Evolutionary conservation across 495 filamentous ascomycete genomes (phyloP).

Genomic region (Podospora anserina): DNA sequence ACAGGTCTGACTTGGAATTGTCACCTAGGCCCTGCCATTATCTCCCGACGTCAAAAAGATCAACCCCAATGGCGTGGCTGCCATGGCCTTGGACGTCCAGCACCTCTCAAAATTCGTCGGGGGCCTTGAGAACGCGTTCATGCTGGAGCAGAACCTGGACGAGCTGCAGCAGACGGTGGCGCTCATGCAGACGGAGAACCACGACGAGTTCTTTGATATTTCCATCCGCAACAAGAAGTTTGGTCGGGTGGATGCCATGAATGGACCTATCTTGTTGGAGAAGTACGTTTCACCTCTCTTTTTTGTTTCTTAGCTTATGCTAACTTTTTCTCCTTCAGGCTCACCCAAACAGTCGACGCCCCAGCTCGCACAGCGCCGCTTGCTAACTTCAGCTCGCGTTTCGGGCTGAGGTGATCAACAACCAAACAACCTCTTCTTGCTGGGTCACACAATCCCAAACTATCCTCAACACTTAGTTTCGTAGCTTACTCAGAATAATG

Average conservation of each 20-base stretch:
- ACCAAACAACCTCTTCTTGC: no score
- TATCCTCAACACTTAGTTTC: not conserved
- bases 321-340: slow-evolving; percentile 35
- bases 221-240: slow-evolving; percentile 86
- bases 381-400: slow-evolving; percentile 63
- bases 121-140: slow-evolving; percentile 68
- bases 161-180: slow-evolving; percentile 86
- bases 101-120: slow-evolving; percentile 83
- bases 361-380: slow-evolving; percentile 59
- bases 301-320: not conserved
- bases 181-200: slow-evolving; percentile 81
- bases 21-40: slow-evolving; percentile 67
- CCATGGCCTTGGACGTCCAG: slow-evolving; percentile 76
- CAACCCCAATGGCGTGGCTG: slow-evolving; percentile 77
- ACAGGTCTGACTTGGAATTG: slow-evolving; percentile 11
- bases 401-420: slow-evolving; percentile 58
- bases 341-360: slow-evolving; percentile 61
- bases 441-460: not conserved
- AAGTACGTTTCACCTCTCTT: slow-evolving; percentile 54
- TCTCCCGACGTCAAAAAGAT: slow-evolving; percentile 76
- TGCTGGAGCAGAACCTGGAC: slow-evolving; percentile 81
- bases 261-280: slow-evolving; percentile 80
- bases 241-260: slow-evolving; percentile 82
- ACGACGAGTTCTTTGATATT: slow-evolving; percentile 92
- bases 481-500: not conserved